A percentile compares a stretch with the other conserved stretches of the same genome.
Conservation (phyloP, 352 stramenopile species). For the Saprolegnia parasitica region DNA sequence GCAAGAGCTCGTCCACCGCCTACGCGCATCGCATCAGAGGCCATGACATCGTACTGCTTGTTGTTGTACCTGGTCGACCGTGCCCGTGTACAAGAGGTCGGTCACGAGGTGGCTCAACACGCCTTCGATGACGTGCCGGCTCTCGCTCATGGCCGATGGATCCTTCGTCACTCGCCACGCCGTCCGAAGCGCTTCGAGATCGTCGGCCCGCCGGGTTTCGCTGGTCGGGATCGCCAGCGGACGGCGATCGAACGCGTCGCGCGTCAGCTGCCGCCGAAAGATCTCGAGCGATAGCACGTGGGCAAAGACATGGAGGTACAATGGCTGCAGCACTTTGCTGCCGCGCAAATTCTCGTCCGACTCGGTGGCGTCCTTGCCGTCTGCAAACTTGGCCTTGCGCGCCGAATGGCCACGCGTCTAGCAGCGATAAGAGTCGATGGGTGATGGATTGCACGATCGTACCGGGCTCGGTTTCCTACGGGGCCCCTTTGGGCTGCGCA, state of each 20-base stretch:
- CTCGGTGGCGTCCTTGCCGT: neutral
- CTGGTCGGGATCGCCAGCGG: neutral
- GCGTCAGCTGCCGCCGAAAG: slow-evolving; percentile 3
- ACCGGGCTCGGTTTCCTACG: slow-evolving; percentile 3
- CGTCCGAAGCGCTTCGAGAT: neutral
- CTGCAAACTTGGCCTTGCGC: neutral
- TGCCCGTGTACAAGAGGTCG: slow-evolving; percentile 51
- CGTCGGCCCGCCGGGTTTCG: slow-evolving; percentile 35
- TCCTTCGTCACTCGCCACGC: slow-evolving; percentile 5
- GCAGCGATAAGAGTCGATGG: no score
- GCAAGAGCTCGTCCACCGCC: slow-evolving; percentile 19
- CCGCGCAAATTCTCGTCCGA: neutral
- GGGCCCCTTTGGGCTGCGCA: slow-evolving; percentile 1
- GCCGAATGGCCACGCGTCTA: neutral
- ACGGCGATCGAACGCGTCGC: neutral
- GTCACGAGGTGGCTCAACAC: slow-evolving; percentile 51
- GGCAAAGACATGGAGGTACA: slow-evolving; percentile 24
- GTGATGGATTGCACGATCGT: neutral
- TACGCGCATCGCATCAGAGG: neutral
- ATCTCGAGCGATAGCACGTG: slow-evolving; percentile 15
- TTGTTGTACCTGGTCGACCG: slow-evolving; percentile 43
- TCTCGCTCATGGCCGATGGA: slow-evolving; percentile 36
- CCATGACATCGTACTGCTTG: neutral
- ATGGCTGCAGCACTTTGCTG: neutral
- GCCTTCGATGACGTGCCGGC: slow-evolving; percentile 30